phyloP scores from a whole-genome alignment of 768 basidiomycete genomes.

The Rhizopogon vulgaris region DNA sequence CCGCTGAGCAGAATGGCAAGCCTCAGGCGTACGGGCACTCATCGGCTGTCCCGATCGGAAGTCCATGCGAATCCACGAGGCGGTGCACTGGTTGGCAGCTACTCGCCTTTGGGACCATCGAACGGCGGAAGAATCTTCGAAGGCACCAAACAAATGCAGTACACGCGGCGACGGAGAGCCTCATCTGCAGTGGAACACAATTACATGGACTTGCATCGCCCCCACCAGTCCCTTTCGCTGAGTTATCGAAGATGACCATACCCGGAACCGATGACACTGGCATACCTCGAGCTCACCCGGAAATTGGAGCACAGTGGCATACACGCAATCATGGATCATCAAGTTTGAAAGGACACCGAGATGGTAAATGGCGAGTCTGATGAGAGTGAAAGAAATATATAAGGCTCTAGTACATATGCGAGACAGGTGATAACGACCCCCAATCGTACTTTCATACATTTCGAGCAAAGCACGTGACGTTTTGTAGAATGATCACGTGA shows the following conservation, averaged over 20 bases:
- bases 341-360: not conserved
- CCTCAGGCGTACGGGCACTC: conserved; percentile 4
- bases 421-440: not conserved
- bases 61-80: conserved; percentile 10
- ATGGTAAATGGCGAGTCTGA: not conserved
- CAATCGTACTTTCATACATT: too few relatives aligned
- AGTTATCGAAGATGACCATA: not conserved
- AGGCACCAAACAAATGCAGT: conserved; percentile 9
- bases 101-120: conserved; percentile 5
- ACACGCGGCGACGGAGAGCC: conserved; percentile 33
- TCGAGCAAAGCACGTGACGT: too few relatives aligned
- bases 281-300: not conserved
- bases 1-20: not conserved
- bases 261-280: not conserved
- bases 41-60: conserved; percentile 19
- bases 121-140: not conserved
- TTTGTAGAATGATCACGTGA: not conserved
- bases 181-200: conserved; percentile 40
- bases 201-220: conserved; percentile 2
- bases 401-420: not conserved
- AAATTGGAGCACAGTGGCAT: not conserved
- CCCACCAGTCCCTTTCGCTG: not conserved
- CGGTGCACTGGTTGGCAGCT: conserved; percentile 3
- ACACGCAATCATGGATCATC: not conserved
- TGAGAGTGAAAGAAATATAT: not conserved